Base-by-base conservation (phyloP, 1,284 basidiomycete genomes). In the Puccinia polysora region DNA sequence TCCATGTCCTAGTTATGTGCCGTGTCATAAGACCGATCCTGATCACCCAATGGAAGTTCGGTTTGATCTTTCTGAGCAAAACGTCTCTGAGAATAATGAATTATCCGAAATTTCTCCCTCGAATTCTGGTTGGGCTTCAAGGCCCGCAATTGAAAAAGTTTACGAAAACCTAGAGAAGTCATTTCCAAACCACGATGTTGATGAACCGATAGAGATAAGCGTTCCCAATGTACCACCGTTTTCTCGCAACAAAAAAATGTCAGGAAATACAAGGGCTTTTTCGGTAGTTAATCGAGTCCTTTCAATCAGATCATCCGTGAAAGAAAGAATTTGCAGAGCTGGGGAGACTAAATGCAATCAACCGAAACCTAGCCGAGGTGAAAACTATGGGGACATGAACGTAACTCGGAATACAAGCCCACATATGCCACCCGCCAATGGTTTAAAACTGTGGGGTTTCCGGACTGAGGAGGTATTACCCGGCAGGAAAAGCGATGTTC, bases 401-500 rank as follows among this genome's bases (percentile, higher is more conserved):
- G 30, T 7, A 28, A n/a, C 10, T 18, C 53, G 18, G 8, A 56
- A 28, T 18, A 36, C 43, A 23, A 60, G 43, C 12, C 34, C 83
- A 36, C 84, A 82, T 65, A 79, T 88, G 72, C 78, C 87, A 74
- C 84, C 91, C 53, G 88, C 90, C 79, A 84, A 90, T 77, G 92
- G 89, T 79, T 96, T 94, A 47, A 97, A 95, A 81, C 84, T 99
- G 75, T 99, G 96, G 92, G 95, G 91, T 14, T 90, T 89, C 78
- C 87, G 86, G 75, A 82, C 96, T 34, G 91, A 97, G 77, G 96
- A 99, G 81, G 91, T 99, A 74, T 90, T 88, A 5, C 88, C 90
- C 20, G 36, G 49, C 14, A 86, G 81, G 0, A 79, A 82, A 65
- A 79, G 83, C 58, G 76, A 79, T n/a, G 49, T 76, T 10, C 75